phyloP scores from a whole-genome alignment of 140 eudicot genomes.

The Bidens hawaiensis region DNA sequence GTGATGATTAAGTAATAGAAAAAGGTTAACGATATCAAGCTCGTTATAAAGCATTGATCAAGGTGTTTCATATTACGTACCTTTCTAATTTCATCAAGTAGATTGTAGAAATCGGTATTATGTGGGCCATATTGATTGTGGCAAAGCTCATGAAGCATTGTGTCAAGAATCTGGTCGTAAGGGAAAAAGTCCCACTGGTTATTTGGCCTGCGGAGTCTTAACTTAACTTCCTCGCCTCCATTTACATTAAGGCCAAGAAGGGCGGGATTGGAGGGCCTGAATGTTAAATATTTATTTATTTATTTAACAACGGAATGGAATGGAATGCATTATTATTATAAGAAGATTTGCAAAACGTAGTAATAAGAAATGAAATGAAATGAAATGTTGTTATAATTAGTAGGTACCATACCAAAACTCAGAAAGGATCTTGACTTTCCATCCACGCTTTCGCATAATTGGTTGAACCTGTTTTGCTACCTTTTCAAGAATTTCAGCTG shows the following conservation, averaged over 20 bases:
- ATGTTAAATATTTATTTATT: not conserved
- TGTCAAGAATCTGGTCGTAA: constrained; percentile 62
- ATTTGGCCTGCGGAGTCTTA: constrained; percentile 69
- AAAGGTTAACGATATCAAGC: not conserved
- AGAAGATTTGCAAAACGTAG: too few species aligned
- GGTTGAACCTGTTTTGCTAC: constrained; percentile 91
- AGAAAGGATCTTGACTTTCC: constrained; percentile 81
- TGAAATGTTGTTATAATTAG: too few species aligned
- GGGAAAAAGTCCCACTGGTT: constrained; percentile 78
- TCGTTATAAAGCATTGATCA: too few species aligned
- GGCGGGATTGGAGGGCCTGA: constrained; percentile 77
- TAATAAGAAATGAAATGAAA: too few species aligned
- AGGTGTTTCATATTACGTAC: too few species aligned
- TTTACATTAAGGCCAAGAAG: constrained; percentile 76
- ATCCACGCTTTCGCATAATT: constrained; percentile 70
- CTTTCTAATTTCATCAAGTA: constrained; percentile 71
- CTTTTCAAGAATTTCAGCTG: constrained; percentile 62
- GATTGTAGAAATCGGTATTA: constrained; percentile 74
- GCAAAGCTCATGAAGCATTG: constrained; percentile 97
- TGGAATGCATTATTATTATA: too few species aligned
- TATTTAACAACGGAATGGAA: too few species aligned
- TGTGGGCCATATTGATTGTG: constrained; percentile 91
- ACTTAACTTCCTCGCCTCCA: constrained; percentile 67
- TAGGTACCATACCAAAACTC: constrained; percentile 85
- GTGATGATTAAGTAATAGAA: too few species aligned